A percentile compares a stretch with the other conserved stretches of the same genome.
Evolutionary conservation across 208 protist genomes (phyloP).

Genomic region (Tritrichomonas foetus): DNA sequence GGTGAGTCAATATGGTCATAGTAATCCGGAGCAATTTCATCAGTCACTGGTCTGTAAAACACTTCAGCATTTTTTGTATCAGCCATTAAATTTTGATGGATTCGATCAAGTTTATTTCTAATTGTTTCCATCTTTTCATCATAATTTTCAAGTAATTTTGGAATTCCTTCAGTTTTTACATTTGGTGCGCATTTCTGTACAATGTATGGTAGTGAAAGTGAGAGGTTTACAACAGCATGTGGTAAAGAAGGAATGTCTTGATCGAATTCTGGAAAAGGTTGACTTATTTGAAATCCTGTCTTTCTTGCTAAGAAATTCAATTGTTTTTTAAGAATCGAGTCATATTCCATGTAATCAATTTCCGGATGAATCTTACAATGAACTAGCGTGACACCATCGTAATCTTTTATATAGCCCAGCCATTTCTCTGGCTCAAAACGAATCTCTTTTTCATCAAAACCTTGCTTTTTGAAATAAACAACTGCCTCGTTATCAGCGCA

Average conservation of each 20-base stretch:
- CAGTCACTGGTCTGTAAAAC: background rate
- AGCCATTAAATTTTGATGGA: background rate
- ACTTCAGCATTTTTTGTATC: background rate
- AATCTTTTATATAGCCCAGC: slow-evolving; percentile 75
- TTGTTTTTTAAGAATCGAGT: slow-evolving; percentile 56
- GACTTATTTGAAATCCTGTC: background rate
- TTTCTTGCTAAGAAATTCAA: slow-evolving; percentile 40
- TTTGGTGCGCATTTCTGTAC: background rate
- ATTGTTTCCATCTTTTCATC: background rate
- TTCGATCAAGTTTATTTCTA: background rate
- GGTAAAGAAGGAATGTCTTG: background rate
- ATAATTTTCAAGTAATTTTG: background rate
- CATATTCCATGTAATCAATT: slow-evolving; percentile 64
- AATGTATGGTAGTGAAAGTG: background rate
- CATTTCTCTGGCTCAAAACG: slow-evolving; percentile 59
- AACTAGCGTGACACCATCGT: slow-evolving; percentile 74
- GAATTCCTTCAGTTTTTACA: background rate
- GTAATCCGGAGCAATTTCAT: slow-evolving; percentile 12
- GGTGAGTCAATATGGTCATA: background rate
- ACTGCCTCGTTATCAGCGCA: slow-evolving; percentile 79
- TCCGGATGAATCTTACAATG: slow-evolving; percentile 64
- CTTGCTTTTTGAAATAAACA: slow-evolving; percentile 77
- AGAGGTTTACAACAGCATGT: background rate
- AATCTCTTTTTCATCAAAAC: slow-evolving; percentile 53
- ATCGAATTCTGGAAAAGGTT: background rate